Evolutionary conservation across 108 stramenopile genomes (phyloP).

Genomic region (Fragilaria crotonensis): DNA sequence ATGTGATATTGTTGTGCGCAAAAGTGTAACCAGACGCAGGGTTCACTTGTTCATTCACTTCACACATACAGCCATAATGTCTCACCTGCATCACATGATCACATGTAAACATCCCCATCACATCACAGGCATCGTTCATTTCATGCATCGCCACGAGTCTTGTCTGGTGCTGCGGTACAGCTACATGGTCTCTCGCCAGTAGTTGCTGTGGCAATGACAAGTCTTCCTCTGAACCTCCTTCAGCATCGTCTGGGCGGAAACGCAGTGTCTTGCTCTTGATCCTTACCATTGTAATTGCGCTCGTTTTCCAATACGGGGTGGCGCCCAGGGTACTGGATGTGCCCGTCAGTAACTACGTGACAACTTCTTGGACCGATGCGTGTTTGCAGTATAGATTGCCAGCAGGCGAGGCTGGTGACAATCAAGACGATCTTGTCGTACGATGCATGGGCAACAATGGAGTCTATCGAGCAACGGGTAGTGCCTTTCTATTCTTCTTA

Average conservation of each 20-base stretch:
- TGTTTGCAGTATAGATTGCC: constrained; percentile 39
- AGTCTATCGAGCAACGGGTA: constrained; percentile 58
- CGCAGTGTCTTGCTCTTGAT: constrained; percentile 60
- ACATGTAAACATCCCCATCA: no score
- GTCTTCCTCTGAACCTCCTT: constrained; percentile 54
- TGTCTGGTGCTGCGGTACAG: constrained; percentile 75
- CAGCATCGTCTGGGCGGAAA: constrained; percentile 73
- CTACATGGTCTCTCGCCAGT: constrained; percentile 47
- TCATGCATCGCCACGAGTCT: constrained; percentile 25
- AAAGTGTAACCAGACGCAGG: no score
- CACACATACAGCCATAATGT: no score
- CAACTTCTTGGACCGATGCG: constrained; percentile 57
- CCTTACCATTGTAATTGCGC: constrained; percentile 44
- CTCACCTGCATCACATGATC: no score
- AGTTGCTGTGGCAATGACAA: constrained; percentile 86
- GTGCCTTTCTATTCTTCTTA: constrained; percentile 59
- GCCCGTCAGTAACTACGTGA: constrained; percentile 29
- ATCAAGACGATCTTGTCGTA: constrained; percentile 28
- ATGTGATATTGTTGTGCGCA: no score
- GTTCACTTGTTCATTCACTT: no score
- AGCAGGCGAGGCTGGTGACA: no score
- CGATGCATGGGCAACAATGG: constrained; percentile 71
- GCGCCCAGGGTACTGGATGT: constrained; percentile 40
- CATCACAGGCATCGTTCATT: constrained; percentile 11
- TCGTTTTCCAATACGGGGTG: constrained; percentile 72